phyloP scores from a whole-genome alignment of 768 basidiomycete species.

The Xanthoconium stramineum region DNA sequence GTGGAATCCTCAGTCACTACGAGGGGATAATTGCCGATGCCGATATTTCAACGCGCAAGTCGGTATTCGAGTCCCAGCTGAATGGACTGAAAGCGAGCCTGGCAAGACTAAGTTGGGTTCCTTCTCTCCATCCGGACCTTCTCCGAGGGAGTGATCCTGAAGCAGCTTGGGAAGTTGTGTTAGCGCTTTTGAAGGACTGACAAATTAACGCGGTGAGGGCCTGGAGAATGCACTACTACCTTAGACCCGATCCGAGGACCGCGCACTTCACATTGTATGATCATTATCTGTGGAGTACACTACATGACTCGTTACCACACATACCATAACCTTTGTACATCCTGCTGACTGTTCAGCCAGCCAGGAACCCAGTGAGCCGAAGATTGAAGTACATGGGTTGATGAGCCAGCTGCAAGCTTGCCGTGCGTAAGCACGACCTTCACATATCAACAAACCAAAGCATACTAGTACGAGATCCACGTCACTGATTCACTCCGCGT shows the following conservation, averaged over 20 bases:
- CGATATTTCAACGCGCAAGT: background rate
- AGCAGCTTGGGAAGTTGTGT: conserved; percentile 13
- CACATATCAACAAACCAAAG: too few relatives aligned
- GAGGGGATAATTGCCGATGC: fast-evolving
- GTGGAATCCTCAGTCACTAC: conserved; percentile 9
- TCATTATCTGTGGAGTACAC: background rate
- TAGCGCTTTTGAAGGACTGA: conserved; percentile 2
- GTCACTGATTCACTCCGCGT: too few relatives aligned
- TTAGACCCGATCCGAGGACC: background rate
- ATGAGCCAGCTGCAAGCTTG: too few relatives aligned
- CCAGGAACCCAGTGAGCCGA: too few relatives aligned
- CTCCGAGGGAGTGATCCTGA: background rate
- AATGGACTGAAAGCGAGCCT: too few relatives aligned
- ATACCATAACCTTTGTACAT: too few relatives aligned
- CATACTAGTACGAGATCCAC: too few relatives aligned
- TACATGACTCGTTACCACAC: too few relatives aligned
- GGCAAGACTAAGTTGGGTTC: background rate
- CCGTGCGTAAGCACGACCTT: too few relatives aligned
- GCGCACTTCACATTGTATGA: background rate
- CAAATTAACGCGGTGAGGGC: background rate
- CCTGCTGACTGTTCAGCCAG: too few relatives aligned
- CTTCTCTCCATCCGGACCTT: background rate
- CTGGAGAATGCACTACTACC: background rate
- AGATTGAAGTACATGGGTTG: too few relatives aligned
- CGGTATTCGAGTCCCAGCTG: background rate